Conservation (phyloP, 208 protist species). For the Acanthamoeba triangularis region DNA sequence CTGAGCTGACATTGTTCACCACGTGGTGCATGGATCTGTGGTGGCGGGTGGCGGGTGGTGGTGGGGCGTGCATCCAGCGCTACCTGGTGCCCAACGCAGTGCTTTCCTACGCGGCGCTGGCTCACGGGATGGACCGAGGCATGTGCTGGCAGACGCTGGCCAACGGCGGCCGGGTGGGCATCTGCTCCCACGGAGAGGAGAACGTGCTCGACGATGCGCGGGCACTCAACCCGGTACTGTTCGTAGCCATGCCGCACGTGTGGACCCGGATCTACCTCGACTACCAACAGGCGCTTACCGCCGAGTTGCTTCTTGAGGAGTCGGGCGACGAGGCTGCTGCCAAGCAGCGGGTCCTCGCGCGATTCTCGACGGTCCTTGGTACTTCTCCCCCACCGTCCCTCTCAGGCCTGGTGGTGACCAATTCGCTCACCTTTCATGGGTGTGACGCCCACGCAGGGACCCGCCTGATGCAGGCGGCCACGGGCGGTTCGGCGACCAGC, state of each 20-base stretch:
- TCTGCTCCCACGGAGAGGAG: neutral
- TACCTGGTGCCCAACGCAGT: neutral
- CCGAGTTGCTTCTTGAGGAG: neutral
- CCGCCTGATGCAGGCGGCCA: neutral
- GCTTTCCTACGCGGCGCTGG: conserved; percentile 47
- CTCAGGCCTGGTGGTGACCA: no score
- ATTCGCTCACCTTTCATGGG: no score
- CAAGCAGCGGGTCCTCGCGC: neutral
- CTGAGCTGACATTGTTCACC: no score
- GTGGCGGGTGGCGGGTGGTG: neutral
- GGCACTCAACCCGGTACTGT: conserved; percentile 17
- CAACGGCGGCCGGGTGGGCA: conserved; percentile 31
- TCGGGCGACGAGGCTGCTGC: neutral
- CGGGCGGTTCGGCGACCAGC: conserved; percentile 55
- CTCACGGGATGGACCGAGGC: conserved; percentile 72
- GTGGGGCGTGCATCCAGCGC: neutral
- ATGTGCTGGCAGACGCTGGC: conserved; percentile 52
- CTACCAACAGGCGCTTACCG: neutral
- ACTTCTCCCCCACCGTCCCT: neutral
- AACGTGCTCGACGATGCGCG: conserved; percentile 57
- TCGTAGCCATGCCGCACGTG: conserved; percentile 65
- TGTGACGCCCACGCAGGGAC: neutral
- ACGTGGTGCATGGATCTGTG: no score
- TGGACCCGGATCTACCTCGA: conserved; percentile 60
- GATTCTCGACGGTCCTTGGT: neutral